Evolutionary conservation across 345 rosid genomes (phyloP).

Genomic region (Salix brachista): DNA sequence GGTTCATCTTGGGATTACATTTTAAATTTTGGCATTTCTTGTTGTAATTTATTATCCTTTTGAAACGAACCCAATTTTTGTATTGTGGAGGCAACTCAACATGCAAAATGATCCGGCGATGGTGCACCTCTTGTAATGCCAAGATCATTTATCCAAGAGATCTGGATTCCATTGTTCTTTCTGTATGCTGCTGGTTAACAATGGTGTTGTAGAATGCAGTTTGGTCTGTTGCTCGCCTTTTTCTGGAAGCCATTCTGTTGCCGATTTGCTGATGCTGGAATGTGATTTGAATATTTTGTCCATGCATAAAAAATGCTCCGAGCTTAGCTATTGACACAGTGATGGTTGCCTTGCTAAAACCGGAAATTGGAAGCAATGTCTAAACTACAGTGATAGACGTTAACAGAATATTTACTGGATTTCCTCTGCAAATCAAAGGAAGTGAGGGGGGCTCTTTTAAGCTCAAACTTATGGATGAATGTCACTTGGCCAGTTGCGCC

Average conservation of each 20-base stretch:
- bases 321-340: neutral
- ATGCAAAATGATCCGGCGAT: neutral
- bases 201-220: neutral
- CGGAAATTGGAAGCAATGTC: neutral
- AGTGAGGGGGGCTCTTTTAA: neutral
- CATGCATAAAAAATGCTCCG: too few species aligned
- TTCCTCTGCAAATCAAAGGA: neutral
- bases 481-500: neutral
- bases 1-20: neutral
- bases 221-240: neutral
- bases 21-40: neutral
- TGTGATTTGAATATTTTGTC: neutral
- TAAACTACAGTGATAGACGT: neutral
- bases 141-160: neutral
- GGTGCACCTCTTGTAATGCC: neutral
- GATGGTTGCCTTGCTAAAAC: neutral
- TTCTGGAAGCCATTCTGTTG: neutral
- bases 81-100: neutral
- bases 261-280: neutral
- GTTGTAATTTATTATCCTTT: neutral
- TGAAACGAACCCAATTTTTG: neutral
- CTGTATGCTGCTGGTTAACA: neutral
- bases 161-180: neutral
- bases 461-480: neutral
- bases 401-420: neutral